Percentiles rank a stretch among this genome's conserved stretches.
Conservation (phyloP, 2,329 filamentous ascomycete genomes). For the Didymella glomerata region DNA sequence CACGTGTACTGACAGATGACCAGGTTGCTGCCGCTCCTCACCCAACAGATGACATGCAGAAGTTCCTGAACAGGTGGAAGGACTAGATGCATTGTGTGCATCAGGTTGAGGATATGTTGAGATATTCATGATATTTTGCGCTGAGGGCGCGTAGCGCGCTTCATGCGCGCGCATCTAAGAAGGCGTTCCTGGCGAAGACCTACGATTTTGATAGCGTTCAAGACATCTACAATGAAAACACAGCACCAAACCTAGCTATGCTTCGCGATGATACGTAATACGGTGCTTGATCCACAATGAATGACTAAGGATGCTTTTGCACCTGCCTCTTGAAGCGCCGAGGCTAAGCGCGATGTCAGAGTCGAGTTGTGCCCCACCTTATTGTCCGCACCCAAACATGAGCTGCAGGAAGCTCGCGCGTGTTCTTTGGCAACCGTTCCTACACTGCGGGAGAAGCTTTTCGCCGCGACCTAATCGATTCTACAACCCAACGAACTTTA, state of each 20-base stretch:
- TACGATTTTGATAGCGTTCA: slow-evolving; percentile 19
- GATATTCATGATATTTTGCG: not conserved
- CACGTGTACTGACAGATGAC: slow-evolving; percentile 27
- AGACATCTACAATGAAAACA: slow-evolving; percentile 8
- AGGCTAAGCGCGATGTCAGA: slow-evolving; percentile 23
- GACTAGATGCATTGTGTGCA: slow-evolving; percentile 52
- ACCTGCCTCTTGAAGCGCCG: slow-evolving; percentile 33
- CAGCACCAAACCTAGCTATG: not conserved
- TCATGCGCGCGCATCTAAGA: not conserved
- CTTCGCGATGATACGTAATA: not conserved
- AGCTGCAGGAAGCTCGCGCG: slow-evolving; percentile 30
- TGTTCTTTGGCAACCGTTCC: slow-evolving; percentile 24
- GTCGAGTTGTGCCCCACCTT: slow-evolving; percentile 36
- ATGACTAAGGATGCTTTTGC: slow-evolving; percentile 8
- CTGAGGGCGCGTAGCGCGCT: not conserved
- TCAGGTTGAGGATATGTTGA: not conserved
- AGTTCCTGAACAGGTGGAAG: slow-evolving; percentile 67
- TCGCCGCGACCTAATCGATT: slow-evolving; percentile 12
- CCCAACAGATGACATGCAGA: slow-evolving; percentile 64
- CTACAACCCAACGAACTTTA: slow-evolving; percentile 8
- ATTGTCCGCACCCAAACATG: slow-evolving; percentile 26
- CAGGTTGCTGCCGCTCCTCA: slow-evolving; percentile 64
- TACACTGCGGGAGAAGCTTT: slow-evolving; percentile 20
- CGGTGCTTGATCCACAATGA: slow-evolving; percentile 6
- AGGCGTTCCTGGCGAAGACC: slow-evolving; percentile 8